Conservation (phyloP, 129 eudicot genomes). For the Flaveria linearis region DNA sequence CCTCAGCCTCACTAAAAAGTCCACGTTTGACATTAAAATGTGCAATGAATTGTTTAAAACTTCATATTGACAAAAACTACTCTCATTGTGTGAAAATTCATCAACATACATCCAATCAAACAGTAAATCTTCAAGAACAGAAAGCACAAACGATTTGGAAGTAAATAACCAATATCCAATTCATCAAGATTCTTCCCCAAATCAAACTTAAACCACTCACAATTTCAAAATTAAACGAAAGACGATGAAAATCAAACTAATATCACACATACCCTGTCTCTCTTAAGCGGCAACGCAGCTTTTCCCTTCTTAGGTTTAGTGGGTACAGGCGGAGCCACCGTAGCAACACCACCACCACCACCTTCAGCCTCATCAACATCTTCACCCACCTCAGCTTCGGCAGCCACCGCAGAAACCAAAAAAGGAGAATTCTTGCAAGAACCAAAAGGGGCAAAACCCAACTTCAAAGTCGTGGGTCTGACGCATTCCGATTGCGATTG, state of each 20-base stretch:
- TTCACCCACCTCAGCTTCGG: slow-evolving; percentile 61
- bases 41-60: slow-evolving; percentile 15
- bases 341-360: slow-evolving; percentile 42
- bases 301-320: slow-evolving; percentile 82
- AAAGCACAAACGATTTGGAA: too few relatives aligned
- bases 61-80: background rate
- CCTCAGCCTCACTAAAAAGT: background rate
- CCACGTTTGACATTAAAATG: background rate
- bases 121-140: background rate
- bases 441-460: slow-evolving; percentile 2
- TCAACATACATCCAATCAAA: slow-evolving; percentile 14
- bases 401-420: slow-evolving; percentile 52
- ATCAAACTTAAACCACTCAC: too few relatives aligned
- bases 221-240: background rate
- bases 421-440: slow-evolving; percentile 30
- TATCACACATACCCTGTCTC: slow-evolving; percentile 68
- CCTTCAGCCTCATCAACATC: slow-evolving; percentile 43
- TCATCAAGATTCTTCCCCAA: too few relatives aligned
- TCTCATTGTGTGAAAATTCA: background rate
- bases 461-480: slow-evolving; percentile 31
- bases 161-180: too few relatives aligned
- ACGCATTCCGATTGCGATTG: slow-evolving; percentile 33
- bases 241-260: background rate
- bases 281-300: slow-evolving; percentile 84
- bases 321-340: slow-evolving; percentile 36